phyloP scores from a whole-genome alignment of 1,284 basidiomycete species.

The Austroboletus olivaceoglutinosus region DNA sequence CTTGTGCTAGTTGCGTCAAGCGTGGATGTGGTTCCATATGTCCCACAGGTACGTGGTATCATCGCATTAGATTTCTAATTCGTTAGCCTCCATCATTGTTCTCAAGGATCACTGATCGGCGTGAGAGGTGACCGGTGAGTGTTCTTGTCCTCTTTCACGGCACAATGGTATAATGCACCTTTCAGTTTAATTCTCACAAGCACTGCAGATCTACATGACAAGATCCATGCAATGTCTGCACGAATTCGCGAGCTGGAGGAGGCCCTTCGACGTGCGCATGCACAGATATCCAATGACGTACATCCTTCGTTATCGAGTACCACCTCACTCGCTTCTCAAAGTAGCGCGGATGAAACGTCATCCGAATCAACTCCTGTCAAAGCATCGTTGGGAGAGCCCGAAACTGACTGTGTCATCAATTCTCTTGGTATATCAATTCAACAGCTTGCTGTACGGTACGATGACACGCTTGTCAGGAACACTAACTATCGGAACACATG shows the following conservation, averaged over 20 bases:
- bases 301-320: constrained; percentile 44
- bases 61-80: constrained; percentile 10
- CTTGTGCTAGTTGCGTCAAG: constrained; percentile 69
- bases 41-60: constrained; percentile 51
- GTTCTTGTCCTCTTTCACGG: not conserved
- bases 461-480: constrained; percentile 44
- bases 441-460: not conserved
- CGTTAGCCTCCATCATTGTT: constrained; percentile 3
- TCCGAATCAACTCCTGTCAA: not conserved
- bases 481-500: constrained; percentile 52
- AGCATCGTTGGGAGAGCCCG: constrained; percentile 16
- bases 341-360: constrained; percentile 9
- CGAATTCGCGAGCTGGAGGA: constrained; percentile 61
- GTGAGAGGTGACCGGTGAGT: constrained; percentile 52
- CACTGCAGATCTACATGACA: constrained; percentile 64
- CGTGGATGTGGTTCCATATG: constrained; percentile 69
- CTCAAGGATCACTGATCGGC: constrained; percentile 50
- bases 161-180: not conserved
- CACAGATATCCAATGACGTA: constrained; percentile 43
- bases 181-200: constrained; percentile 58
- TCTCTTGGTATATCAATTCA: constrained; percentile 47
- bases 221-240: constrained; percentile 51
- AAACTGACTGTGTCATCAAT: constrained; percentile 51
- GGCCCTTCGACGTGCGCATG: constrained; percentile 49
- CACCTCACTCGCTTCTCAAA: constrained; percentile 19